These are phyloP conservation scores for rapeseed (Brassica napus) DNA, from an alignment of 345 rosid species.

Conservation along the genomic window Da-Ae NC_063451.1:29538001-29538500, in stretches of 20 bases:
- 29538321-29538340: not conserved
- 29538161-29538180: not conserved
- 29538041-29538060: conserved; percentile 65
- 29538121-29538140: not conserved
- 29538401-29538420: conserved; percentile 51
- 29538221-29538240: not conserved
- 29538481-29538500: conserved; percentile 73
- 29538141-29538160: not conserved
- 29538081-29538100: not conserved
- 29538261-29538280: not conserved
- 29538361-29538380: conserved; percentile 60
- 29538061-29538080: conserved; percentile 43
- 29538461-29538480: conserved; percentile 62
- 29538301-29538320: not conserved
- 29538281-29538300: not conserved
- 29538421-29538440: conserved; percentile 30
- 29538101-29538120: not conserved
- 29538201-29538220: not conserved
- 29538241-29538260: too few relatives aligned
- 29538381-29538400: conserved; percentile 53
- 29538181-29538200: not conserved
- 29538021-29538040: conserved; percentile 42
- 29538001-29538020: conserved; percentile 30
- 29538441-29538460: conserved; percentile 29
- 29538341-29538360: not conserved